Evolutionary conservation across 176 grass and related monocot species (phyloP).

Genomic region (Bothriochloa decipiens): DNA sequence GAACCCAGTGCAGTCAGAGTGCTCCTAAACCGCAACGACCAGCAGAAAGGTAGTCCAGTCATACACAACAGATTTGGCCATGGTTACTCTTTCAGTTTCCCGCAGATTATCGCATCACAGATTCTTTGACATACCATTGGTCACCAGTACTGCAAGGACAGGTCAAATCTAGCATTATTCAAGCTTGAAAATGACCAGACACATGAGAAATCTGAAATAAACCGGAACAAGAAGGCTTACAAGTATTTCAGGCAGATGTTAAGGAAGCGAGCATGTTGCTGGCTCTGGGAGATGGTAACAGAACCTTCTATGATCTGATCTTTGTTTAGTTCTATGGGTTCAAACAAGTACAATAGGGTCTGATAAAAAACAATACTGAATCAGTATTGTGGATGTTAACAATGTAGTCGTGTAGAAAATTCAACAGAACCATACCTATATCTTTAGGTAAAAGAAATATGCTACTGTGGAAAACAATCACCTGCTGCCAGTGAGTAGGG

Average conservation of each 20-base stretch:
- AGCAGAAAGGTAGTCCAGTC: neutral
- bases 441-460: neutral
- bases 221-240: conserved; percentile 51
- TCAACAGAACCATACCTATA: conserved; percentile 25
- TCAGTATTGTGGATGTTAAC: conserved; percentile 32
- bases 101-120: conserved; percentile 67
- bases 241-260: conserved; percentile 86
- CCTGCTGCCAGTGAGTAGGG: conserved; percentile 99
- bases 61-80: neutral
- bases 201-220: conserved; percentile 24
- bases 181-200: conserved; percentile 8
- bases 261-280: conserved; percentile 78
- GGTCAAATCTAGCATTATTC: conserved; percentile 23
- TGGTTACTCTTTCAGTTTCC: neutral
- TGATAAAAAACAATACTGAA: conserved; percentile 28
- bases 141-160: conserved; percentile 70
- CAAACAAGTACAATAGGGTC: conserved; percentile 89
- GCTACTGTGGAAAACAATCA: conserved; percentile 34
- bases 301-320: conserved; percentile 94
- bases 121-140: conserved; percentile 78
- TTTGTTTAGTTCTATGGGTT: conserved; percentile 86
- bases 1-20: conserved; percentile 13
- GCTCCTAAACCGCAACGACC: conserved; percentile 45
- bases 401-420: neutral
- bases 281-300: conserved; percentile 85